A percentile compares a stretch with the other conserved stretches of the same genome.
Conservation (phyloP, 2,329 filamentous ascomycete genomes). For the Aspergillus ibericus region DNA sequence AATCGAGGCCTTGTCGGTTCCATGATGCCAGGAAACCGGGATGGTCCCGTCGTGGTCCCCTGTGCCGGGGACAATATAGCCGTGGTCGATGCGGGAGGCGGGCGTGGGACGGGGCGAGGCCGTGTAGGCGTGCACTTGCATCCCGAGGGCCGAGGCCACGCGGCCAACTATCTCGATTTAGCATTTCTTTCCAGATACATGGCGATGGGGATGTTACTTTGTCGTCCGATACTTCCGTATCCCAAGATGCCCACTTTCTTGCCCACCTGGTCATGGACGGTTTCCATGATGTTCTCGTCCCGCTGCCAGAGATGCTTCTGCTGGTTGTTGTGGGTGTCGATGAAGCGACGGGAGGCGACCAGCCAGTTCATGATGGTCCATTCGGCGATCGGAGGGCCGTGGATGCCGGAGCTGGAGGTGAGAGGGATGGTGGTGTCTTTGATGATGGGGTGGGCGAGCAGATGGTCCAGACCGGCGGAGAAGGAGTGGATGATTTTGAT, state of each 20-base stretch:
- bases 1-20: conserved; percentile 52
- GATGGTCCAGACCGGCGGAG: conserved; percentile 59
- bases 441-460: conserved; percentile 55
- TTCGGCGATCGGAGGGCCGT: conserved; percentile 66
- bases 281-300: conserved; percentile 12
- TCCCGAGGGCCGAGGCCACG: conserved; percentile 65
- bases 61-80: conserved; percentile 68
- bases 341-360: conserved; percentile 57
- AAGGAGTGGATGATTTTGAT: conserved; percentile 57
- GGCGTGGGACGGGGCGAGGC: conserved; percentile 67
- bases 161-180: conserved; percentile 46
- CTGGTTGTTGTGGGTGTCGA: conserved; percentile 57
- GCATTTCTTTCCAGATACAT: not conserved
- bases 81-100: conserved; percentile 62
- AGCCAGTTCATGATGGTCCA: conserved; percentile 66
- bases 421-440: conserved; percentile 54
- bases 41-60: conserved; percentile 59
- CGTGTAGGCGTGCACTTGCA: conserved; percentile 74
- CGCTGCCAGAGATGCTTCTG: conserved; percentile 54
- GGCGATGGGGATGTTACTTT: conserved; percentile 44
- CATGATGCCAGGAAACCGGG: conserved; percentile 59
- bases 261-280: conserved; percentile 55
- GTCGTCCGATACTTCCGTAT: conserved; percentile 63
- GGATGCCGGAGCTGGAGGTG: conserved; percentile 57
- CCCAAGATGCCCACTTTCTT: conserved; percentile 61